Evolutionary conservation across 2,329 filamentous ascomycete species (phyloP).

Genomic region (Blastomyces percursus): DNA sequence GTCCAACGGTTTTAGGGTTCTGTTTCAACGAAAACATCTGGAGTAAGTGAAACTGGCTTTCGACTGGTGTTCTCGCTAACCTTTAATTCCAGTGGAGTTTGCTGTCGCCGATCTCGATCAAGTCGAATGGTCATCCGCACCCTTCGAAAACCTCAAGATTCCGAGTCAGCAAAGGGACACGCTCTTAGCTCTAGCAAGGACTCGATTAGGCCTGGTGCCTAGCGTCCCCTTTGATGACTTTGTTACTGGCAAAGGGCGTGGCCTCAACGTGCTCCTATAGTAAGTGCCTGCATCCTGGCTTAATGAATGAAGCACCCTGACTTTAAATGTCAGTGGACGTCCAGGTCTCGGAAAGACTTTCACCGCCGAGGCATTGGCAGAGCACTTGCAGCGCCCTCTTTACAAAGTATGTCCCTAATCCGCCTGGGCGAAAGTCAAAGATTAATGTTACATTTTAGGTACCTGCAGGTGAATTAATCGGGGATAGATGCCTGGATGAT

Average conservation of each 20-base stretch:
- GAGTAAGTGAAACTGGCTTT: slow-evolving; percentile 12
- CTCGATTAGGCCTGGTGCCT: slow-evolving; percentile 14
- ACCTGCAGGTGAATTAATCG: slow-evolving; percentile 14
- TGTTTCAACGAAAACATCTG: slow-evolving; percentile 19
- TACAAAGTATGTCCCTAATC: too few species aligned
- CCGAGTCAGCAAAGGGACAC: too few species aligned
- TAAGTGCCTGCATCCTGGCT: slow-evolving; percentile 6
- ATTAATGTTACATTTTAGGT: slow-evolving; percentile 10
- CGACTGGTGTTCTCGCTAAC: slow-evolving; percentile 6
- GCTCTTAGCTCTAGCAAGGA: too few species aligned
- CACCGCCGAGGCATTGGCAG: slow-evolving; percentile 28
- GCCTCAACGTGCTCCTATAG: slow-evolving; percentile 41
- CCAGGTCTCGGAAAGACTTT: slow-evolving; percentile 26
- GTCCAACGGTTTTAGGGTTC: slow-evolving; percentile 17
- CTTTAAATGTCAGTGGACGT: slow-evolving; percentile 10
- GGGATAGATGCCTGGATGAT: not conserved
- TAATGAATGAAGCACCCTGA: slow-evolving; percentile 3
- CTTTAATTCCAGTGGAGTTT: slow-evolving; percentile 7
- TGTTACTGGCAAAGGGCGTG: slow-evolving; percentile 28
- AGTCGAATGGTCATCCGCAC: too few species aligned
- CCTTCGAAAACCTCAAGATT: too few species aligned
- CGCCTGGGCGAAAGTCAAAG: not conserved
- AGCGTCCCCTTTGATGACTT: slow-evolving; percentile 20
- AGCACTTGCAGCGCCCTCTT: slow-evolving; percentile 14
- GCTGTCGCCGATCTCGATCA: too few species aligned